Evolutionary conservation across 176 grass and related monocot species (phyloP).

Genomic region (Tillandsia leiboldiana): DNA sequence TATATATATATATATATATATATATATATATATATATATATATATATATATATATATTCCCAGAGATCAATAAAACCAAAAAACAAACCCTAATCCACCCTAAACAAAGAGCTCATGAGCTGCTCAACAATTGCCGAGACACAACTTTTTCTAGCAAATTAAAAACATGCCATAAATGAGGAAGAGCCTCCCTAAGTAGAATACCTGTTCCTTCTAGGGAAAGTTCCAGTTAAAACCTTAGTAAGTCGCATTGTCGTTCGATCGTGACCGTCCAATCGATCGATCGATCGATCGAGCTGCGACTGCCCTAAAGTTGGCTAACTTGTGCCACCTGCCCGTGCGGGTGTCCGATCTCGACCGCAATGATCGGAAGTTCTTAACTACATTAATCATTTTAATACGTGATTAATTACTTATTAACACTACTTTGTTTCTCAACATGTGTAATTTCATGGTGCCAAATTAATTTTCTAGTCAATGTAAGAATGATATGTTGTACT

Average conservation of each 20-base stretch:
- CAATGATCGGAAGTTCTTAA: neutral
- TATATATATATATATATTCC: no score
- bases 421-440: neutral
- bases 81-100: no score
- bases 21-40: no score
- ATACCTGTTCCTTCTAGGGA: constrained; percentile 15
- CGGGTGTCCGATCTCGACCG: neutral
- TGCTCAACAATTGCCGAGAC: neutral
- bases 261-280: neutral
- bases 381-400: neutral
- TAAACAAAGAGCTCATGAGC: neutral
- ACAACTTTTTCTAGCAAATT: neutral
- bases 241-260: neutral
- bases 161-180: constrained; percentile 1
- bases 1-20: no score
- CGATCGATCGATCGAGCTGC: neutral
- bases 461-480: neutral
- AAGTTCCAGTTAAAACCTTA: neutral
- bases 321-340: no score
- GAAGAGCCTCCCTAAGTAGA: constrained; percentile 2
- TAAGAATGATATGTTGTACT: neutral
- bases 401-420: neutral
- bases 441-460: constrained; percentile 10
- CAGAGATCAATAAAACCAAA: no score
- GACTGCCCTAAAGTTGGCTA: neutral